A percentile compares a stretch with the other conserved stretches of the same genome.
Evolutionary conservation across 192 early-diverging fungal species (phyloP).

Genomic region (Helicostylum pulchrum): DNA sequence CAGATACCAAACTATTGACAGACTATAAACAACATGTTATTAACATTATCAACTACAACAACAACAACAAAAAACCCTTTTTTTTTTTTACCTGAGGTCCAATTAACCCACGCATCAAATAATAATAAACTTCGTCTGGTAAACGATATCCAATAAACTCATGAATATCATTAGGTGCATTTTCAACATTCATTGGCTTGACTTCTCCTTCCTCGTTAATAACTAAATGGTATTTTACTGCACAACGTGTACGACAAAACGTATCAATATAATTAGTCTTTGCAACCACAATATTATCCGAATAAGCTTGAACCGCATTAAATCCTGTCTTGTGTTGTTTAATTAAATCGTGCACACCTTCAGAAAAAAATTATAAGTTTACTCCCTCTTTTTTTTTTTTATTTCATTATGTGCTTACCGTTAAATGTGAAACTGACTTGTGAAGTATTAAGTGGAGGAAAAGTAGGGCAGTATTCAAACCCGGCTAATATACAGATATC

Average conservation of each 20-base stretch:
- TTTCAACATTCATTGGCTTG: conserved; percentile 57
- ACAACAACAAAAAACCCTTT: not conserved
- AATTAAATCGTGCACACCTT: conserved; percentile 55
- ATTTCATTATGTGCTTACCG: conserved; percentile 32
- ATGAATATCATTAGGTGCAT: conserved; percentile 75
- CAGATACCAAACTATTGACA: conserved; percentile 65
- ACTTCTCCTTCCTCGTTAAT: conserved; percentile 69
- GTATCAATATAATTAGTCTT: conserved; percentile 67
- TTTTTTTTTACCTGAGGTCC: conserved; percentile 45
- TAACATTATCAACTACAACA: no score
- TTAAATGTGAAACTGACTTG: conserved; percentile 65
- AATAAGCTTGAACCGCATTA: conserved; percentile 63
- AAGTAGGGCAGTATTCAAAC: conserved; percentile 70
- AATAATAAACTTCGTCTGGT: conserved; percentile 67
- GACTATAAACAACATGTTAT: conserved; percentile 16
- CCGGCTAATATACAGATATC: conserved; percentile 81
- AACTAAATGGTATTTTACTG: conserved; percentile 68
- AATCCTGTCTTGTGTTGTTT: conserved; percentile 70
- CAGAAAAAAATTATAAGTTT: not conserved
- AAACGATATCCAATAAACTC: conserved; percentile 79
- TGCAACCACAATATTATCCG: conserved; percentile 50
- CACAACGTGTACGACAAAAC: conserved; percentile 69
- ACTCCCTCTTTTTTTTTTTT: not conserved
- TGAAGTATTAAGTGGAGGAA: conserved; percentile 58
- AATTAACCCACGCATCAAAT: conserved; percentile 62